Evolutionary conservation across 202 grass and related monocot genomes (phyloP).

Genomic region (Zoysia matrella): DNA sequence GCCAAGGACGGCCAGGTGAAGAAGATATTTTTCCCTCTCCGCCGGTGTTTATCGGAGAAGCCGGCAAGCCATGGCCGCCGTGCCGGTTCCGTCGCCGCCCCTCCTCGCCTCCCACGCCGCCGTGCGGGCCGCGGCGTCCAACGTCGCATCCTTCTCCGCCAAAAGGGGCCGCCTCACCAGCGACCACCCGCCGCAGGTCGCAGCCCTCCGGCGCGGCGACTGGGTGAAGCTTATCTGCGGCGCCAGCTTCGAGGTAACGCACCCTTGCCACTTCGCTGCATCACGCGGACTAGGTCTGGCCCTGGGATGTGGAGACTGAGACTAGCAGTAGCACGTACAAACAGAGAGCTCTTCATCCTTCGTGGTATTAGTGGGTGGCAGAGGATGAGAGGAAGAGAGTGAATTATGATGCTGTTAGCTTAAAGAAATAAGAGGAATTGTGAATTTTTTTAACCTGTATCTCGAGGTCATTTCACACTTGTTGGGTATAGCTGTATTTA

Average conservation of each 20-base stretch:
- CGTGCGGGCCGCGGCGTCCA: slow-evolving; percentile 33
- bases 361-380: no score
- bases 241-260: slow-evolving; percentile 86
- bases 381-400: background rate
- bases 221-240: slow-evolving; percentile 99
- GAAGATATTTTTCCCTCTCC: slow-evolving; percentile 13
- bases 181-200: slow-evolving; percentile 51
- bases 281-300: background rate
- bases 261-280: background rate
- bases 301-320: background rate
- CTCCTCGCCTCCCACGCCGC: slow-evolving; percentile 50
- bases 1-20: background rate
- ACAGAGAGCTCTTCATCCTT: no score
- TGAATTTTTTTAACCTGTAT: background rate
- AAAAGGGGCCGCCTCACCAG: background rate
- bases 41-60: background rate
- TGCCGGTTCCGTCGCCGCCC: slow-evolving; percentile 22
- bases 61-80: slow-evolving; percentile 33
- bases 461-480: background rate
- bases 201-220: slow-evolving; percentile 72
- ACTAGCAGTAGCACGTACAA: background rate
- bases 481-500: background rate
- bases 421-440: background rate
- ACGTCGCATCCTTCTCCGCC: slow-evolving; percentile 2
- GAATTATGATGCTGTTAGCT: background rate